Evolutionary conservation across 2,329 filamentous ascomycete species (phyloP).

Genomic region (Aspergillus tubingensis): DNA sequence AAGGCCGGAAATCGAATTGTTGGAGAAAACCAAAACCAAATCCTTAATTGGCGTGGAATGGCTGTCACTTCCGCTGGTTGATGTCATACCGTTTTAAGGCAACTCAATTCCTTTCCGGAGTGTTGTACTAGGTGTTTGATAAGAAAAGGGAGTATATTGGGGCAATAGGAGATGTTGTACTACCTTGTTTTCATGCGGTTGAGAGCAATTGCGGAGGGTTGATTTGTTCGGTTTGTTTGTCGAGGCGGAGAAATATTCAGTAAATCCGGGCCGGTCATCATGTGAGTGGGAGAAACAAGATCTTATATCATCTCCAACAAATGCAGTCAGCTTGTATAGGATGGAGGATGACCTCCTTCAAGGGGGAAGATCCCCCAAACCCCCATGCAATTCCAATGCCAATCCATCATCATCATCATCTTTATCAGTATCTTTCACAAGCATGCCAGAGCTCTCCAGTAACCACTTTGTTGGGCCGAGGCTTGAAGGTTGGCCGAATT

Average conservation of each 20-base stretch:
- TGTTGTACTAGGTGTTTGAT: not conserved
- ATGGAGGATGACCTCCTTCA: no score
- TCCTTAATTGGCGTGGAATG: not conserved
- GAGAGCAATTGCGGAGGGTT: no score
- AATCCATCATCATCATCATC: no score
- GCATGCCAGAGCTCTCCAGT: slow-evolving; percentile 3
- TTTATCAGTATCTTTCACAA: slow-evolving; percentile 3
- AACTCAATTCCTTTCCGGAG: not conserved
- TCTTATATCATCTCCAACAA: no score
- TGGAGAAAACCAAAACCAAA: not conserved
- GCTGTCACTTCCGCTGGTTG: not conserved
- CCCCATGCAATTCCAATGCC: not conserved
- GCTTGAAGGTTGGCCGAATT: slow-evolving; percentile 11
- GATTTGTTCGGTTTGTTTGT: no score
- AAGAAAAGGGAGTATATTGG: not conserved
- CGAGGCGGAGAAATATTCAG: not conserved
- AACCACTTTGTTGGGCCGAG: slow-evolving; percentile 18
- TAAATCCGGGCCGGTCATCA: not conserved
- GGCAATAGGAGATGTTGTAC: not conserved
- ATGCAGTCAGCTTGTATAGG: no score
- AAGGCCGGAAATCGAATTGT: not conserved
- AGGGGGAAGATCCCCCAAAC: no score
- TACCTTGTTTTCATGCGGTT: not conserved
- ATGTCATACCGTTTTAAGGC: not conserved
- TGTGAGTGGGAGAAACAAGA: not conserved